phyloP scores from a whole-genome alignment of 805 yeast genomes.

The Candida mattraensis region DNA sequence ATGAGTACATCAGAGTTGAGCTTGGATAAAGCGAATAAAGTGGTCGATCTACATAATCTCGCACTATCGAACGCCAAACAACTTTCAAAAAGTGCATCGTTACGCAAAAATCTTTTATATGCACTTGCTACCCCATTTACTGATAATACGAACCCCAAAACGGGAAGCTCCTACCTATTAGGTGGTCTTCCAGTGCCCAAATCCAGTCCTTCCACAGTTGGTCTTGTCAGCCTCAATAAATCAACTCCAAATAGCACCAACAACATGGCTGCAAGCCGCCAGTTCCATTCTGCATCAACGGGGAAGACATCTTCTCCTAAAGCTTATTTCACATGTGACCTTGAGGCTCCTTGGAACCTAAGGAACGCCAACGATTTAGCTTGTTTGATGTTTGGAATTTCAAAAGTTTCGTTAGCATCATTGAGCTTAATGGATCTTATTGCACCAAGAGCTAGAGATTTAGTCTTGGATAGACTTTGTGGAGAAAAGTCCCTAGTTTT shows the following conservation, averaged over 20 bases:
- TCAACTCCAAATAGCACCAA: constrained; percentile 27
- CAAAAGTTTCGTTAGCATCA: constrained; percentile 59
- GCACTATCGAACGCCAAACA: constrained; percentile 44
- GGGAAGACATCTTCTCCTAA: constrained; percentile 73
- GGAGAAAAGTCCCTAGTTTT: constrained; percentile 52
- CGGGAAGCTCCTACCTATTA: constrained; percentile 11
- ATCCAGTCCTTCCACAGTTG: constrained; percentile 28
- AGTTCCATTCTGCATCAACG: constrained; percentile 62
- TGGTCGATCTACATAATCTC: constrained; percentile 56
- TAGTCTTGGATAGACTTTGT: constrained; percentile 59
- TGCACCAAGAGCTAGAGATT: constrained; percentile 71
- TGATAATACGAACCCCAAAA: constrained; percentile 33
- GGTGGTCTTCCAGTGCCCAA: constrained; percentile 29
- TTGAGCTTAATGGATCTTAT: constrained; percentile 72
- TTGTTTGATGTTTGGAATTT: constrained; percentile 80
- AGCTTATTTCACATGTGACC: constrained; percentile 79
- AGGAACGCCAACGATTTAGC: constrained; percentile 89
- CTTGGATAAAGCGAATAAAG: constrained; percentile 33
- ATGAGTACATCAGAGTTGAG: constrained; percentile 22
- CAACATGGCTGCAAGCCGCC: constrained; percentile 16
- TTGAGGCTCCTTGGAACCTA: constrained; percentile 73
- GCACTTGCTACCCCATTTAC: constrained; percentile 70
- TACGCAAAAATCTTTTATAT: constrained; percentile 50
- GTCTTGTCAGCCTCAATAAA: constrained; percentile 21
- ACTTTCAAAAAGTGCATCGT: constrained; percentile 38